These are phyloP conservation scores for Leccinellum rugosiceps DNA, from an alignment of 768 basidiomycete genomes.

Conservation along the genomic window DNA sequence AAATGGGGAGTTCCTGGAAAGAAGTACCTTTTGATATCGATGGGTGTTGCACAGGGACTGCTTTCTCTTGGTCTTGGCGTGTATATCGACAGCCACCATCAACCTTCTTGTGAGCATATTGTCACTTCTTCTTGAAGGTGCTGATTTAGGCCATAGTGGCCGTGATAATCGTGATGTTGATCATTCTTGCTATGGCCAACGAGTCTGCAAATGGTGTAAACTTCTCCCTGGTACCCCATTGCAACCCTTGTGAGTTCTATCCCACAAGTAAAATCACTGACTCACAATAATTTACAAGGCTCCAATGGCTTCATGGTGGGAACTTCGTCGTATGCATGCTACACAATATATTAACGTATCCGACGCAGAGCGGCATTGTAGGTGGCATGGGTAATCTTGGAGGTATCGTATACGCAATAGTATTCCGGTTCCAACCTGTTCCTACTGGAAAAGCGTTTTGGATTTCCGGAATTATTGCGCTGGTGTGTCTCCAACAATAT, in stretches of 20 bases:
- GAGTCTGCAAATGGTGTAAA: slow-evolving; percentile 50
- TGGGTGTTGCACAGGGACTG: slow-evolving; percentile 45
- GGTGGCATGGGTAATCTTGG: slow-evolving; percentile 41
- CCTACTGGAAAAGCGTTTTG: slow-evolving; percentile 43
- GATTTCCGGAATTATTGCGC: slow-evolving; percentile 43
- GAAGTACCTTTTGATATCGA: slow-evolving; percentile 43
- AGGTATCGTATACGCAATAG: slow-evolving; percentile 46
- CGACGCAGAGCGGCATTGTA: slow-evolving; percentile 35
- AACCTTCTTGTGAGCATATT: slow-evolving; percentile 19
- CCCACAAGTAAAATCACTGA: background rate
- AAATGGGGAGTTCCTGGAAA: slow-evolving; percentile 42
- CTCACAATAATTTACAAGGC: slow-evolving; percentile 1
- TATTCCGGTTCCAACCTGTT: slow-evolving; percentile 44
- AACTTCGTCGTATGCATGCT: background rate
- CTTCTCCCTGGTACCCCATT: slow-evolving; percentile 50
- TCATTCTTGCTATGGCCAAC: slow-evolving; percentile 36
- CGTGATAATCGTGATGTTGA: slow-evolving; percentile 39
- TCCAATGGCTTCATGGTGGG: slow-evolving; percentile 36
- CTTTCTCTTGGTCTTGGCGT: slow-evolving; percentile 45
- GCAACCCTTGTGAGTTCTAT: slow-evolving; percentile 37
- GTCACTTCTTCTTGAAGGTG: background rate
- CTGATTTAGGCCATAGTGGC: slow-evolving; percentile 15
- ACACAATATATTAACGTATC: background rate
- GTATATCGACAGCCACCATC: slow-evolving; percentile 31
- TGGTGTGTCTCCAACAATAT: slow-evolving; percentile 20